Percentiles rank a stretch among this genome's conserved stretches.
Conservation (phyloP, 2,329 filamentous ascomycete species). For the Waltergamsia citrina region DNA sequence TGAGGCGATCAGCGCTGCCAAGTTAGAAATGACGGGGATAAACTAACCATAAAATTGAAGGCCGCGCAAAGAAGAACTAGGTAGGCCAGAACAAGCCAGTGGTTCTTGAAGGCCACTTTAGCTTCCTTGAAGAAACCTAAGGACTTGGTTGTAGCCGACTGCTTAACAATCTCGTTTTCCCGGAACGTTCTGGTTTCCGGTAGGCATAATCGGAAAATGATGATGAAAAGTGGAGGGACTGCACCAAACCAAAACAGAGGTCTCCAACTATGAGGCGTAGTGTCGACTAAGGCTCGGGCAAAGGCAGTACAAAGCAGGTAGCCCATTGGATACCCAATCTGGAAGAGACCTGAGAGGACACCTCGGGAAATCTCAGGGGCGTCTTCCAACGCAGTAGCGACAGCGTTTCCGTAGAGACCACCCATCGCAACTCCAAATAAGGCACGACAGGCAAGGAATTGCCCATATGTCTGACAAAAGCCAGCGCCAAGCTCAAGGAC, state of each 20-base stretch:
- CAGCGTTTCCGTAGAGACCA: constrained; percentile 69
- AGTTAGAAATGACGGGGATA: not conserved
- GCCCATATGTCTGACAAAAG: constrained; percentile 56
- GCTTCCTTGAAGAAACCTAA: constrained; percentile 60
- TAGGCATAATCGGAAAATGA: constrained; percentile 65
- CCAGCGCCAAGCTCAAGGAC: constrained; percentile 64
- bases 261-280: constrained; percentile 71
- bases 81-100: constrained; percentile 75
- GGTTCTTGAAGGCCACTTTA: constrained; percentile 65
- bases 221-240: constrained; percentile 70
- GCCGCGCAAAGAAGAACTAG: constrained; percentile 81
- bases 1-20: not conserved
- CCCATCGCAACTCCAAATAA: constrained; percentile 79
- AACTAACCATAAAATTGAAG: constrained; percentile 71
- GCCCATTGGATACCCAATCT: constrained; percentile 61
- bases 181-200: constrained; percentile 70
- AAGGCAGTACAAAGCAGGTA: constrained; percentile 55
- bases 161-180: constrained; percentile 54
- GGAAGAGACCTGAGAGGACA: constrained; percentile 65
- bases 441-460: constrained; percentile 66
- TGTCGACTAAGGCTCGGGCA: constrained; percentile 59
- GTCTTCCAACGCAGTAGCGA: constrained; percentile 71
- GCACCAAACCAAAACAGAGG: constrained; percentile 87
- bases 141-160: constrained; percentile 13
- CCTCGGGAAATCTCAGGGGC: constrained; percentile 59